Base-by-base conservation (phyloP, 2,329 filamentous ascomycete genomes). In the Paradendryphiella salina region DNA sequence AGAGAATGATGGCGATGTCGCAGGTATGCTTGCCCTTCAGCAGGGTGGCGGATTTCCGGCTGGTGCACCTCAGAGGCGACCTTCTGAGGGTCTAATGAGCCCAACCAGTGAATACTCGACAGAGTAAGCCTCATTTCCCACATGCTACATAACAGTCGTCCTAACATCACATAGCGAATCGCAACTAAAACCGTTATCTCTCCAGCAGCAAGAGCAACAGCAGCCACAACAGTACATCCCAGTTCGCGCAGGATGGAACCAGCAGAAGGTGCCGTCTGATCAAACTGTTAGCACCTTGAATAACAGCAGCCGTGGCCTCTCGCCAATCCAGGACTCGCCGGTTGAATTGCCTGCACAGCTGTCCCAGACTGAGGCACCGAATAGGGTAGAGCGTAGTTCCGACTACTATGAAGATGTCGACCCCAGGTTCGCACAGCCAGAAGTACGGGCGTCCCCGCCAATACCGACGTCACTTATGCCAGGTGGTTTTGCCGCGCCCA, bases 331-430 rank as follows among this genome's bases (percentile, higher is more conserved):
- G 56, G 72, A 73, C 41, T 74, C 72, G 3, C 69, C 72, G 4
- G 61, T 73, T 3, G 68, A 71, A 42, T 54, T 69, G 29, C 65
- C 67, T 15, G 67, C 65, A 14, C 70, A 69, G 49, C 43, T 64
- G 10, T 61, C 71, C 7, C 64, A 61, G 10, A 50, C 64, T 13
- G 65, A 61, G 23, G 46, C 49, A 6, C 55, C 63, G 31, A 56
- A 58, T 5, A 48, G 18, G 2, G 28, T 37, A 36, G 70, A 73
- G 31, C 63, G 64, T 18, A 72, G 63, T 41, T 79, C 80, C 9
- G 67, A 82, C 56, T 97, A 97, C 75, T 96, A 95, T 68, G 94
- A 97, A 79, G 93, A 97, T 70, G 85, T 96, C 10, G 91, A 96
- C 60, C 91, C 93, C 36, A 88, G 86, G 49, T 97, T 96, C 66